These are phyloP conservation scores for Tetrapisispora pingtungensis DNA, from an alignment of 805 yeast species.

Conservation along the genomic window DNA sequence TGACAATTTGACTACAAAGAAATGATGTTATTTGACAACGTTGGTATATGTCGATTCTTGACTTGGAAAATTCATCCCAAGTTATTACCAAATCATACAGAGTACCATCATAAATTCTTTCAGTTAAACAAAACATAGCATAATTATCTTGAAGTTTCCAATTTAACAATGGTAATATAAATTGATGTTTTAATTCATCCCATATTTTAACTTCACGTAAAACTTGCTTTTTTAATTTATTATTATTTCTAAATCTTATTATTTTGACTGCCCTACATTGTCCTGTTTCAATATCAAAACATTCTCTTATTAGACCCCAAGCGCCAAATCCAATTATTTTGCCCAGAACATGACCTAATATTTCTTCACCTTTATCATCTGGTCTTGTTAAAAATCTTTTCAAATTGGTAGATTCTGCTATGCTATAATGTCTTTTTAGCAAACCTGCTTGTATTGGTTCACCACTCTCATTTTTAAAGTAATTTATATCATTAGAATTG, in stretches of 20 bases:
- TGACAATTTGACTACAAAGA: constrained; percentile 44
- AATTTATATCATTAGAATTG: constrained; percentile 1
- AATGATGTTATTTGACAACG: constrained; percentile 30
- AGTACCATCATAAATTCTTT: constrained; percentile 65
- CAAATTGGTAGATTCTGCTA: neutral
- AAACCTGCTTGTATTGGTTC: neutral
- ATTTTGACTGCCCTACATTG: constrained; percentile 53
- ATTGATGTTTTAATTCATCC: constrained; percentile 55
- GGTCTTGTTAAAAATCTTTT: constrained; percentile 8
- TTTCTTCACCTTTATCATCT: constrained; percentile 60
- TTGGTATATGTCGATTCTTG: constrained; percentile 23
- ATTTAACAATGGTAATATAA: constrained; percentile 52
- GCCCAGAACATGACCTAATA: constrained; percentile 56
- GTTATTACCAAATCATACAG: constrained; percentile 62
- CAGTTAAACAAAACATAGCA: constrained; percentile 64
- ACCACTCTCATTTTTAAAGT: neutral
- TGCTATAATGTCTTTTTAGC: neutral
- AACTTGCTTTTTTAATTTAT: constrained; percentile 46
- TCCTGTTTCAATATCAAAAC: constrained; percentile 30
- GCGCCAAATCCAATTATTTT: constrained; percentile 80
- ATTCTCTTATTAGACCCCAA: constrained; percentile 78
- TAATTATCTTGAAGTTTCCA: constrained; percentile 47
- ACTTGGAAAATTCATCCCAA: constrained; percentile 45
- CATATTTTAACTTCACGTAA: constrained; percentile 67
- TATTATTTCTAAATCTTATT: constrained; percentile 41